Percentiles rank a stretch among this genome's conserved stretches.
Evolutionary conservation across 2,329 filamentous ascomycete species (phyloP).

Genomic region (Pestalotiopsis sp.): DNA sequence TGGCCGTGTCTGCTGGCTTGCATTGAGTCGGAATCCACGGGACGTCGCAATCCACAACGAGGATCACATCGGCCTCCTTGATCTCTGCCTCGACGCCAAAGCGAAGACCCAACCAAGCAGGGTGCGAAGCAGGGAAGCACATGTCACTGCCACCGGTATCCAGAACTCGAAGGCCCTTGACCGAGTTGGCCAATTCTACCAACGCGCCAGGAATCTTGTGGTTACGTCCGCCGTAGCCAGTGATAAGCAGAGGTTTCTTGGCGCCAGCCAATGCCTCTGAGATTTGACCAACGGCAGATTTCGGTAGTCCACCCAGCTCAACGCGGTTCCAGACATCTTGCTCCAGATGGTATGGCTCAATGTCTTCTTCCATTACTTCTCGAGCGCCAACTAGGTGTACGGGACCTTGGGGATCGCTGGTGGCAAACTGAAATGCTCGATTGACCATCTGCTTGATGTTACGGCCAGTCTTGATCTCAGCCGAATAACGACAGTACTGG

Average conservation of each 20-base stretch:
- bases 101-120: constrained; percentile 68
- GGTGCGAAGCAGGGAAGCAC: constrained; percentile 76
- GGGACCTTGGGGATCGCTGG: constrained; percentile 74
- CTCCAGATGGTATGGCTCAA: constrained; percentile 70
- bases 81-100: constrained; percentile 77
- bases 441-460: constrained; percentile 92
- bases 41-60: constrained; percentile 88
- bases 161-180: constrained; percentile 71
- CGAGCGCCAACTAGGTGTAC: constrained; percentile 79
- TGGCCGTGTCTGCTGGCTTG: constrained; percentile 53
- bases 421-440: constrained; percentile 81
- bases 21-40: constrained; percentile 88
- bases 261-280: constrained; percentile 66
- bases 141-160: constrained; percentile 81
- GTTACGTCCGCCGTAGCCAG: constrained; percentile 73
- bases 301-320: constrained; percentile 62
- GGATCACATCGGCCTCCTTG: constrained; percentile 77
- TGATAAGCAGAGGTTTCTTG: constrained; percentile 69
- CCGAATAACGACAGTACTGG: constrained; percentile 85
- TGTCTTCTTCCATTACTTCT: constrained; percentile 85
- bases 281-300: constrained; percentile 58
- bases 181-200: constrained; percentile 67
- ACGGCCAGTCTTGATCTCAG: constrained; percentile 79
- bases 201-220: constrained; percentile 63
- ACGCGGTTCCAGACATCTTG: constrained; percentile 74